These are phyloP conservation scores for Neonectria faginata DNA, from an alignment of 2,329 filamentous ascomycete genomes.

Conservation along the genomic window DNA sequence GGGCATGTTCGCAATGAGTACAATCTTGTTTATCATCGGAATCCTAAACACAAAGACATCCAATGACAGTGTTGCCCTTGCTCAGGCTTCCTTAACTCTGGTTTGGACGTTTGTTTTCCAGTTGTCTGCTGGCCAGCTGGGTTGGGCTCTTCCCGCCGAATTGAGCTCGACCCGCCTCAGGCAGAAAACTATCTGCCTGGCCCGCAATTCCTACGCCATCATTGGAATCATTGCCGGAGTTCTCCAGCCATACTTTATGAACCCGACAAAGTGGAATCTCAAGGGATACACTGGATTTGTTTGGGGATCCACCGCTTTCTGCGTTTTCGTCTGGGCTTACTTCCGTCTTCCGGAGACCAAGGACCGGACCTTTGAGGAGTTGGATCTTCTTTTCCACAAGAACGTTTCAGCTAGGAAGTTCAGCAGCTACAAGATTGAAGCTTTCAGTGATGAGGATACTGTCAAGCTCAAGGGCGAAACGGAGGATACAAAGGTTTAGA, in stretches of 20 bases:
- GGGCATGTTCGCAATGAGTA: slow-evolving; percentile 57
- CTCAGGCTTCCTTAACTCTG: slow-evolving; percentile 51
- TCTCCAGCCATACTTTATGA: slow-evolving; percentile 52
- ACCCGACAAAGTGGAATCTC: slow-evolving; percentile 53
- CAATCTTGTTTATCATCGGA: slow-evolving; percentile 56
- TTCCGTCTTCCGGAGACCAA: slow-evolving; percentile 64
- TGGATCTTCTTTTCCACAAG: slow-evolving; percentile 63
- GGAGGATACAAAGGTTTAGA: not conserved
- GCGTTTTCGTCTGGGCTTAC: slow-evolving; percentile 52
- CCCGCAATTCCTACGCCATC: slow-evolving; percentile 44
- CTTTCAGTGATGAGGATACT: slow-evolving; percentile 2
- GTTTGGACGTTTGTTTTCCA: slow-evolving; percentile 52
- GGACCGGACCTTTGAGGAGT: slow-evolving; percentile 63
- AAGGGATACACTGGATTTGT: slow-evolving; percentile 55
- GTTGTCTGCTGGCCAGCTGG: slow-evolving; percentile 53
- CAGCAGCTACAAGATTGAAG: slow-evolving; percentile 27
- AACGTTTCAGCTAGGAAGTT: slow-evolving; percentile 35
- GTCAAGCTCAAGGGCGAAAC: not conserved
- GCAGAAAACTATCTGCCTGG: slow-evolving; percentile 50
- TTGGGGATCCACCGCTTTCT: slow-evolving; percentile 41
- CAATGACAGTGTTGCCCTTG: slow-evolving; percentile 46
- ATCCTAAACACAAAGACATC: slow-evolving; percentile 52
- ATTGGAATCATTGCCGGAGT: slow-evolving; percentile 40
- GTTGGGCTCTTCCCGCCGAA: slow-evolving; percentile 51
- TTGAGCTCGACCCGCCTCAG: slow-evolving; percentile 48